Base-by-base conservation (phyloP, 2,329 filamentous ascomycete species). In the Epichloe hybrida region DNA sequence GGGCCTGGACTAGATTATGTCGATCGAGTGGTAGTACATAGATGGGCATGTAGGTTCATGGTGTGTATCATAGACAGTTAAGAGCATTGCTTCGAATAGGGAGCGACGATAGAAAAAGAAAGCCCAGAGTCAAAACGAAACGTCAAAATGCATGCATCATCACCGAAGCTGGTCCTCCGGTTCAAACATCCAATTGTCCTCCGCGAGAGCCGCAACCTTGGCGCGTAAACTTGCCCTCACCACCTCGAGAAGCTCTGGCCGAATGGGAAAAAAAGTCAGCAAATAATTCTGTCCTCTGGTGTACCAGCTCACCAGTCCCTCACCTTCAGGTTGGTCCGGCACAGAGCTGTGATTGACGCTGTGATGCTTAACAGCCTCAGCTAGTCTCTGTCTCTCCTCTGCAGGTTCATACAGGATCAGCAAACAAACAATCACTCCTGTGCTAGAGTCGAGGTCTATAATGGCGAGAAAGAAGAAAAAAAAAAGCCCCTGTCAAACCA, bases 111-210 rank as follows among this genome's bases (percentile, higher is more conserved):
- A 35, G 12, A 40, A 39, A 39, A 12, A n/a, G 34, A 17, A n/a
- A 41, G 23, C 23, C 15, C 15, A 12, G 4, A 34, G 34, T 42
- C 39, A 36, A 36, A n/a, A 34, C 35, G 37, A 46, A 13, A 23
- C 35, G 37, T 23, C 37, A 50, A 45, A 27, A 27, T 23, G 21
- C 21, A 56, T 12, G 15, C 23, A n/a, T 62, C 58, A 63, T 52
- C 59, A 61, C 39, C 70, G 69, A 41, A 66, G 65, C 54, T 73
- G 69, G 50, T 79, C 74, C 58, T 88, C 84, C 2, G 79, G 72
- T 64, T 90, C 87, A 67, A 86, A 95, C 83, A 95, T 94, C 89
- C 89, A 95, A 59, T 83, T 86, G 61, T 95, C 89, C 48, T 93
- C 86, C 21, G 86, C 77, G 47, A 95, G 69, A 13, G 83, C 80